Conservation (phyloP, 2,329 filamentous ascomycete genomes). For the Fusarium robinianum region DNA sequence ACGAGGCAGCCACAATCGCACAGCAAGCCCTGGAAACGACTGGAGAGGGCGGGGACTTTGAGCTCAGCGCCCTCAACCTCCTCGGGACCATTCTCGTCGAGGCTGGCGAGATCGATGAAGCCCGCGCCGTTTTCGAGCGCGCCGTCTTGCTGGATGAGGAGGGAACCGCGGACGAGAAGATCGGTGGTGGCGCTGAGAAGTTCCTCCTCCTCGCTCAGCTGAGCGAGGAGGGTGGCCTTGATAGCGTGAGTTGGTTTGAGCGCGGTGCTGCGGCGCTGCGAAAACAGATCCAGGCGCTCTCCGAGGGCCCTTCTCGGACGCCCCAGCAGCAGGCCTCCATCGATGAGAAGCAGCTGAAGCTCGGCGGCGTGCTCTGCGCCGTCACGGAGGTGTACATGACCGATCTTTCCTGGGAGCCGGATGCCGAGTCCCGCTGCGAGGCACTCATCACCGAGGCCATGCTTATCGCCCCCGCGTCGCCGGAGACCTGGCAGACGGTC, state of each 20-base stretch:
- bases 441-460: constrained; percentile 87
- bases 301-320: constrained; percentile 49
- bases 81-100: constrained; percentile 84
- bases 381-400: constrained; percentile 99
- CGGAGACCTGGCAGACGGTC: constrained; percentile 93
- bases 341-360: constrained; percentile 75
- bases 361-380: constrained; percentile 90
- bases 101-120: constrained; percentile 77
- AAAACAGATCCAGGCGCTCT: constrained; percentile 68
- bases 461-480: constrained; percentile 75
- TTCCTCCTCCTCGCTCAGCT: constrained; percentile 94
- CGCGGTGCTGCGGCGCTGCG: constrained; percentile 74
- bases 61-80: constrained; percentile 71
- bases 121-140: constrained; percentile 70
- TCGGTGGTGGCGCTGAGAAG: constrained; percentile 87
- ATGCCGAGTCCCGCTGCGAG: constrained; percentile 89
- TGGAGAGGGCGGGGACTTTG: constrained; percentile 52
- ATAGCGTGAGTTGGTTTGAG: constrained; percentile 70
- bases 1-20: constrained; percentile 48
- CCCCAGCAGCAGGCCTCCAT: constrained; percentile 49
- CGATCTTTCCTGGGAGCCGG: constrained; percentile 88
- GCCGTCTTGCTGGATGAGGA: constrained; percentile 78
- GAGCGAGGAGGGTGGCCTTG: constrained; percentile 69
- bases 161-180: constrained; percentile 68
- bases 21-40: constrained; percentile 50